Evolutionary conservation across 2,329 filamentous ascomycete genomes (phyloP).

Genomic region (Taxawa tesnikishii): DNA sequence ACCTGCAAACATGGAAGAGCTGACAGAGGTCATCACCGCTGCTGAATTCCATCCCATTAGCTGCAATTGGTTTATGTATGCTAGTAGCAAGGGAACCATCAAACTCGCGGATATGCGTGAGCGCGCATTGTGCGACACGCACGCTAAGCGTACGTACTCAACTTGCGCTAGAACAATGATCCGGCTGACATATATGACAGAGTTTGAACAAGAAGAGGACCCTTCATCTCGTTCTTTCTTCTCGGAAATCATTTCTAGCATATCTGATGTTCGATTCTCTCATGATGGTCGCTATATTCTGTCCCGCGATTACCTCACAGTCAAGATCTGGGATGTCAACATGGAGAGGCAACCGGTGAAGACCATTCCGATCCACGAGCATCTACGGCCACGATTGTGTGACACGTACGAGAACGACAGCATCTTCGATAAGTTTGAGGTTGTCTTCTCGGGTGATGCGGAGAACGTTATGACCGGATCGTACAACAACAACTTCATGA

Average conservation of each 20-base stretch:
- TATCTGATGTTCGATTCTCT: constrained; percentile 96
- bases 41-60: constrained; percentile 94
- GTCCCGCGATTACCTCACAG: constrained; percentile 92
- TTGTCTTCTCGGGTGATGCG: constrained; percentile 94
- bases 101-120: constrained; percentile 98
- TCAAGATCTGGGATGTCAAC: constrained; percentile 99
- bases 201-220: constrained; percentile 98
- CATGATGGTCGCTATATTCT: constrained; percentile 94
- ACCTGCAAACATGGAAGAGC: constrained; percentile 98
- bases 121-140: constrained; percentile 89
- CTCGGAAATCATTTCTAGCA: constrained; percentile 98
- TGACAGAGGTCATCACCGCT: constrained; percentile 96
- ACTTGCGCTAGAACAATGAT: too few species aligned
- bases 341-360: constrained; percentile 97
- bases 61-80: constrained; percentile 99
- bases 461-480: constrained; percentile 99
- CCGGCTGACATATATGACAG: constrained; percentile 35
- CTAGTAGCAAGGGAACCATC: constrained; percentile 96
- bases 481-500: constrained; percentile 99
- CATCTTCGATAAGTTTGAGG: constrained; percentile 99
- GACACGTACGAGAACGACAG: constrained; percentile 99
- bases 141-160: constrained; percentile 68
- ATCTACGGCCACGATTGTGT: constrained; percentile 83
- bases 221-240: constrained; percentile 96
- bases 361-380: constrained; percentile 97